A percentile compares a stretch with the other conserved stretches of the same genome.
Conservation (phyloP, 306 rosid species). For the Ceratonia siliqua region DNA sequence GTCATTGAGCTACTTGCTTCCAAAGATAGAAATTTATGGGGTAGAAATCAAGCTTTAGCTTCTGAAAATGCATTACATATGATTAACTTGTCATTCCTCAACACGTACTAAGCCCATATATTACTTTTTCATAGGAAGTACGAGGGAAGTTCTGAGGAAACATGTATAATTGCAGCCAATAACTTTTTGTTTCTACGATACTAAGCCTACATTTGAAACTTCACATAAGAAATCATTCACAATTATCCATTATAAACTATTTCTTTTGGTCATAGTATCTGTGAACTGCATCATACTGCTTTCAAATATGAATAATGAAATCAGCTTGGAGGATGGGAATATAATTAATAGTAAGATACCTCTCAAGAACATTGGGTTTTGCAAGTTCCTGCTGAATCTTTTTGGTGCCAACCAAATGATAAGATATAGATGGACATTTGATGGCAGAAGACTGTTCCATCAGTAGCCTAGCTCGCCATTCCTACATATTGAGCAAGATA, state of each 20-base stretch:
- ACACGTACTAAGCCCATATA: neutral
- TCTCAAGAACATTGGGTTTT: slow-evolving; percentile 88
- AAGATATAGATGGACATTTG: slow-evolving; percentile 95
- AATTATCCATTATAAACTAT: neutral
- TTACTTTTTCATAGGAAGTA: neutral
- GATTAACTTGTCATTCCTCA: neutral
- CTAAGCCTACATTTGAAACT: neutral
- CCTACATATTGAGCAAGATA: slow-evolving; percentile 50
- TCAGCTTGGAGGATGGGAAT: slow-evolving; percentile 8
- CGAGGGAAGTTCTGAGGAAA: neutral
- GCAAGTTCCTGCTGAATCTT: slow-evolving; percentile 97
- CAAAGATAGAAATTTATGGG: neutral
- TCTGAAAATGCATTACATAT: neutral
- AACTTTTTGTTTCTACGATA: neutral
- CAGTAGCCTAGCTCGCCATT: slow-evolving; percentile 88
- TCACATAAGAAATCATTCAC: slow-evolving; percentile 15
- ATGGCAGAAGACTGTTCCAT: slow-evolving; percentile 90
- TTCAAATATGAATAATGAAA: slow-evolving; percentile 17
- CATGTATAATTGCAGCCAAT: neutral
- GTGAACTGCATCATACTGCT: neutral
- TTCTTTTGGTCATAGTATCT: neutral
- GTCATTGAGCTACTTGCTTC: neutral
- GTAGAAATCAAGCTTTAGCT: neutral
- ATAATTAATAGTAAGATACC: slow-evolving; percentile 49
- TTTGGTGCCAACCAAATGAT: slow-evolving; percentile 90